These are phyloP conservation scores for Combretum micranthum DNA, from an alignment of 345 rosid species.

Conservation along the genomic window DNA sequence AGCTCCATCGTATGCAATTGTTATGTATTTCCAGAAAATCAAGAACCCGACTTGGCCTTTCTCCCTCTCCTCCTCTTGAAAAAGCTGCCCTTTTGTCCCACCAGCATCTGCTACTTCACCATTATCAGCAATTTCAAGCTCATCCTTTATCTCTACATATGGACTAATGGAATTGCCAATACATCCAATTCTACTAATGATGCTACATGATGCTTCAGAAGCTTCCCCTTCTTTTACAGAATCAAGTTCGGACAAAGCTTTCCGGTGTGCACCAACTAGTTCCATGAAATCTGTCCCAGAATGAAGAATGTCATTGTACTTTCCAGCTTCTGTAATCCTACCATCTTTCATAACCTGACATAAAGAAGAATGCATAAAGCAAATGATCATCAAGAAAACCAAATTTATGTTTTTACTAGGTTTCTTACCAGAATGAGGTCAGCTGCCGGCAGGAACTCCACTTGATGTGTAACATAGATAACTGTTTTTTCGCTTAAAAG, in stretches of 20 bases:
- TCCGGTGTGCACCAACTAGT: slow-evolving; percentile 65
- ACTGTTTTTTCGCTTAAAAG: slow-evolving; percentile 44
- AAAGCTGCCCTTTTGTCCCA: slow-evolving; percentile 45
- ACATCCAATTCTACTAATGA: slow-evolving; percentile 15
- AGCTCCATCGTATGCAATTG: slow-evolving; percentile 64
- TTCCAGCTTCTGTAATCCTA: slow-evolving; percentile 66
- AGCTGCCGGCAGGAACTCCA: slow-evolving; percentile 31
- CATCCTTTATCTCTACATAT: slow-evolving; percentile 14
- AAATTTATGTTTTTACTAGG: no score
- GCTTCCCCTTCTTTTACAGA: slow-evolving; percentile 26
- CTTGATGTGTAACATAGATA: slow-evolving; percentile 42
- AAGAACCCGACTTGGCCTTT: slow-evolving; percentile 61
- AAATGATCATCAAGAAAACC: no score
- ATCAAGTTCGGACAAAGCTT: slow-evolving; percentile 51
- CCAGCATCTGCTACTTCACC: slow-evolving; percentile 28
- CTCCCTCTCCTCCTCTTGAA: slow-evolving; percentile 84
- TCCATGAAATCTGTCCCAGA: slow-evolving; percentile 71
- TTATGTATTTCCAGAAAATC: slow-evolving; percentile 61
- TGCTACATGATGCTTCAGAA: slow-evolving; percentile 15
- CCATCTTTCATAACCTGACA: slow-evolving; percentile 78
- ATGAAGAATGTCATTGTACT: slow-evolving; percentile 50
- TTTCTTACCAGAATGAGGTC: slow-evolving; percentile 54
- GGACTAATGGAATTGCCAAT: neutral
- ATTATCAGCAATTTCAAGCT: slow-evolving; percentile 19
- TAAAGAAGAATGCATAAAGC: neutral